These are phyloP conservation scores for Cyamopsis tetragonoloba DNA, from an alignment of 306 rosid genomes.

Conservation along the genomic window DNA sequence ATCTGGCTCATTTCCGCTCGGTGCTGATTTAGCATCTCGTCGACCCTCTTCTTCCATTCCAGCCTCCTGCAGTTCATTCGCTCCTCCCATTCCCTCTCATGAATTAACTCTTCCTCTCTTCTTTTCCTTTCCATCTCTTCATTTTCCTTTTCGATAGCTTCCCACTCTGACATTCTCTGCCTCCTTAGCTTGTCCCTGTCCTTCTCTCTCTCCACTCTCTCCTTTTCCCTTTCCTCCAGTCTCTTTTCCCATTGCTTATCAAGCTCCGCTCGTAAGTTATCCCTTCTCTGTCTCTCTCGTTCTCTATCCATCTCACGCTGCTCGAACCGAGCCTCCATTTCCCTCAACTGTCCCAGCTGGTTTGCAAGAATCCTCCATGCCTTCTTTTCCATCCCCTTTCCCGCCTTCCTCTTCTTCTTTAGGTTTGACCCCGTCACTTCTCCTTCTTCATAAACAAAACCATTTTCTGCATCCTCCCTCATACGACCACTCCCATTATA, in stretches of 20 bases:
- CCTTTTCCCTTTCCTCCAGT: constrained; percentile 63
- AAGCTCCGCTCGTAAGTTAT: constrained; percentile 43
- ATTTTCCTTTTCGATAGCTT: constrained; percentile 66
- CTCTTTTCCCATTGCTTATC: constrained; percentile 70
- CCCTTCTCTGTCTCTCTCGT: constrained; percentile 69
- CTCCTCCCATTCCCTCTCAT: constrained; percentile 76
- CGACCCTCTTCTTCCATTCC: constrained; percentile 88
- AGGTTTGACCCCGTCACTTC: constrained; percentile 50
- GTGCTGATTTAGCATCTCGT: constrained; percentile 72
- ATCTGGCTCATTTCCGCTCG: constrained; percentile 81
- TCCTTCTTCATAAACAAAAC: constrained; percentile 71
- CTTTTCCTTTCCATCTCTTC: constrained; percentile 77
- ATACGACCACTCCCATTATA: constrained; percentile 49
- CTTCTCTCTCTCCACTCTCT: constrained; percentile 54
- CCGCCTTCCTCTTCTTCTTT: constrained; percentile 69
- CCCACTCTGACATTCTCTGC: constrained; percentile 75
- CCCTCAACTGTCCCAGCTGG: constrained; percentile 70
- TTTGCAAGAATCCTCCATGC: constrained; percentile 62
- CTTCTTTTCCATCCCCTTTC: constrained; percentile 63
- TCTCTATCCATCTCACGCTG: constrained; percentile 74
- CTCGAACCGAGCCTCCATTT: constrained; percentile 75
- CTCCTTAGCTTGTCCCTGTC: constrained; percentile 57
- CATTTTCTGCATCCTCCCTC: constrained; percentile 66
- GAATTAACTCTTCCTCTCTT: constrained; percentile 66
- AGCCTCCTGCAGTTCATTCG: constrained; percentile 68